Conservation (phyloP, 768 basidiomycete genomes). For the Pilatotrama ljubarskyi region DNA sequence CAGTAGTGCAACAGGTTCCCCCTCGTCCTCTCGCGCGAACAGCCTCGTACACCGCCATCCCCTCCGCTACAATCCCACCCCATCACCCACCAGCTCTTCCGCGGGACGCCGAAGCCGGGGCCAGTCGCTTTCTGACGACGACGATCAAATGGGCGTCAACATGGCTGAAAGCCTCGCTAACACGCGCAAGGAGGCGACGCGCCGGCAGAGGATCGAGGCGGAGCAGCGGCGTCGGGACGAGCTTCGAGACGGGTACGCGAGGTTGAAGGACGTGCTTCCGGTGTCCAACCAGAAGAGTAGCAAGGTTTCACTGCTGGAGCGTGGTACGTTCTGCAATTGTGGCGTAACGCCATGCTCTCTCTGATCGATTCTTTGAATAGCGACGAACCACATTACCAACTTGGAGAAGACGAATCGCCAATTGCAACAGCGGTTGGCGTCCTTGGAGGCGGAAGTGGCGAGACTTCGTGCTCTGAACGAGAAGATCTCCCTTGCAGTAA, state of each 20-base stretch:
- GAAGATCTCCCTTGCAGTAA: conserved; percentile 72
- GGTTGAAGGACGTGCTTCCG: conserved; percentile 84
- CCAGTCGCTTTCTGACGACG: conserved; percentile 72
- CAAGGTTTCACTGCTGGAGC: conserved; percentile 85
- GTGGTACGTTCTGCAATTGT: conserved; percentile 54
- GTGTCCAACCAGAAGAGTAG: conserved; percentile 89
- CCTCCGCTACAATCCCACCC: conserved; percentile 77
- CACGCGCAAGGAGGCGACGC: conserved; percentile 80
- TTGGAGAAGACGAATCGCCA: conserved; percentile 74
- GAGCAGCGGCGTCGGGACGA: conserved; percentile 88
- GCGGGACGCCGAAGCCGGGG: conserved; percentile 64
- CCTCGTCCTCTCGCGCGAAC: conserved; percentile 73
- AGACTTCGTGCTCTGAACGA: conserved; percentile 77
- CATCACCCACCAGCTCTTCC: conserved; percentile 74
- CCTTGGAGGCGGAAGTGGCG: conserved; percentile 67
- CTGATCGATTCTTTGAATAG: conserved; percentile 38
- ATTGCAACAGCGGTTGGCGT: conserved; percentile 64
- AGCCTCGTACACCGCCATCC: conserved; percentile 73
- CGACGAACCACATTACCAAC: conserved; percentile 74
- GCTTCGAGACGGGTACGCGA: conserved; percentile 85
- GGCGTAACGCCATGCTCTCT: not conserved
- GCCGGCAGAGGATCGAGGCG: conserved; percentile 85
- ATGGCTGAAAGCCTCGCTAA: conserved; percentile 73
- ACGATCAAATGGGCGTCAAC: conserved; percentile 62
- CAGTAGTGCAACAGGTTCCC: conserved; percentile 73